Conservation (phyloP, 2,329 filamentous ascomycete species). For the Venturia asperata region DNA sequence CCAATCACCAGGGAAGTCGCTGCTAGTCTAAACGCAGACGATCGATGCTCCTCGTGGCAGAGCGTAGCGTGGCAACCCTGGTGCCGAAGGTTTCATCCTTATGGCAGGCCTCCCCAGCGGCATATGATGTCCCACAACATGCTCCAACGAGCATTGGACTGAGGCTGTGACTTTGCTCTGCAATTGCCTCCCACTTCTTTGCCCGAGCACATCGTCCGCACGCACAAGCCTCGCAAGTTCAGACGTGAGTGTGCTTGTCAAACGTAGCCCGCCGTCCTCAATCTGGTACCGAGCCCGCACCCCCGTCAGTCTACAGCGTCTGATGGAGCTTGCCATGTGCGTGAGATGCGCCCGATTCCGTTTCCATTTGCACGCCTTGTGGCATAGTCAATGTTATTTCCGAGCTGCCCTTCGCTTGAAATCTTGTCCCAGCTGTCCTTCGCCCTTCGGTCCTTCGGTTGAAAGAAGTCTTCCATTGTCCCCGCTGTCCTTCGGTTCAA, state of each 20-base stretch:
- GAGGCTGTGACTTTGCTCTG: not conserved
- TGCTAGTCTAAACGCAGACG: not conserved
- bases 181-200: not conserved
- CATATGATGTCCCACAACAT: conserved; percentile 5
- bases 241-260: not conserved
- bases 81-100: conserved; percentile 6
- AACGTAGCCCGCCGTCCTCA: not conserved
- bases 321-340: conserved; percentile 11
- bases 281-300: conserved; percentile 8
- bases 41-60: conserved; percentile 12
- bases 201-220: not conserved
- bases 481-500: too few species aligned
- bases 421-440: not conserved
- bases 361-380: not conserved
- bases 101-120: not conserved
- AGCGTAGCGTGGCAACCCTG: conserved; percentile 5
- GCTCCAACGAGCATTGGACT: not conserved
- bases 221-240: not conserved
- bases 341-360: conserved; percentile 4
- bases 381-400: not conserved
- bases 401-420: not conserved
- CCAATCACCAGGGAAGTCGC: conserved; percentile 4
- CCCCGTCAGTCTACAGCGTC: not conserved
- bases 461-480: too few species aligned
- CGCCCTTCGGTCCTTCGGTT: too few species aligned